A percentile compares a stretch with the other conserved stretches of the same genome.
Evolutionary conservation across 148 eudicot genomes (phyloP).

Genomic region (Rhododendron henanense): DNA sequence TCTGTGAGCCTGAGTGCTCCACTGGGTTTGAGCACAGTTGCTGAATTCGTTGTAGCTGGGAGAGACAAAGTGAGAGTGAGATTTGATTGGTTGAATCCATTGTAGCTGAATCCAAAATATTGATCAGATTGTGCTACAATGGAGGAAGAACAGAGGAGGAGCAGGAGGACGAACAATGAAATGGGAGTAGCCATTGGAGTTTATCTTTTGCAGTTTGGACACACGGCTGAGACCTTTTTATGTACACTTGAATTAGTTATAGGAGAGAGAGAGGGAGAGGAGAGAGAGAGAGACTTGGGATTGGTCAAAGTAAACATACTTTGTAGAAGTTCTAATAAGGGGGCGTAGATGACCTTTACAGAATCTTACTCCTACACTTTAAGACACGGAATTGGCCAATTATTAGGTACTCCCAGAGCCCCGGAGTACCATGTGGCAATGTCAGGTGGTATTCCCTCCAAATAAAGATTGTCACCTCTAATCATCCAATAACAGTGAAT

Average conservation of each 20-base stretch:
- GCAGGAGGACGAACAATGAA: background rate
- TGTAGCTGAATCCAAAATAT: constrained; percentile 12
- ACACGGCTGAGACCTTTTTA: background rate
- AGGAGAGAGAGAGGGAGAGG: background rate
- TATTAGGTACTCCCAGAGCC: too few relatives aligned
- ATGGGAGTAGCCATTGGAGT: background rate
- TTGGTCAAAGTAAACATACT: background rate
- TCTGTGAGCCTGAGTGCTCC: constrained; percentile 30
- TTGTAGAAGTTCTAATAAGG: too few relatives aligned
- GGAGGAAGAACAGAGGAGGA: background rate
- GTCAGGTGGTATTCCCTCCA: too few relatives aligned
- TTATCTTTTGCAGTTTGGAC: background rate
- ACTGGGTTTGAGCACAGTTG: constrained; percentile 3
- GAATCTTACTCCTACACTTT: too few relatives aligned
- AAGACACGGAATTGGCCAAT: background rate
- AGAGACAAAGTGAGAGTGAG: too few relatives aligned
- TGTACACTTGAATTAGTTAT: background rate
- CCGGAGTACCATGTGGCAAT: too few relatives aligned
- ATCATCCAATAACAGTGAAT: too few relatives aligned
- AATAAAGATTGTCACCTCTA: too few relatives aligned
- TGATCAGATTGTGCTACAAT: background rate
- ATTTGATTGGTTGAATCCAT: too few relatives aligned
- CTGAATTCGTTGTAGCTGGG: too few relatives aligned
- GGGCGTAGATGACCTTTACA: too few relatives aligned
- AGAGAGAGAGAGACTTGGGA: too few relatives aligned